Base-by-base conservation (phyloP, 441 rosid species). In the Flueggea neowawraea region DNA sequence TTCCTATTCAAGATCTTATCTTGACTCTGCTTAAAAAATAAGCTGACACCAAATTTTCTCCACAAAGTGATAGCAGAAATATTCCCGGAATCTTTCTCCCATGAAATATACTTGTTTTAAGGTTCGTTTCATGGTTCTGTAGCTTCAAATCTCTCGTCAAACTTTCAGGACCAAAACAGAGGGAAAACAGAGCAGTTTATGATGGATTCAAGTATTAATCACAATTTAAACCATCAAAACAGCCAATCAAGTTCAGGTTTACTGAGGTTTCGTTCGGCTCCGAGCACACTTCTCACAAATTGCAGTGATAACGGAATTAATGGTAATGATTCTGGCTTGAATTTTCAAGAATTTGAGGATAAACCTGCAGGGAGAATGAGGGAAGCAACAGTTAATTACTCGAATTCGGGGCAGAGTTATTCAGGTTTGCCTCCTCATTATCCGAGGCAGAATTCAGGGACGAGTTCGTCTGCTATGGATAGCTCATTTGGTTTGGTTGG, bases 1-100 rank as follows among this genome's bases (percentile, higher is more conserved):
- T 90, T 88, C 84, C 52, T 69, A 79, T 73, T 71, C 77, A 93
- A 85, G 96, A 67, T 93, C 90, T 86, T 86, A 82, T 86, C 91
- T 69, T 61, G 12, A 41, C 69, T 70, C 78, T 80, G 92, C 92
- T 77, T 74, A 71, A 41, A 58, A 64, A 70, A 54, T 70, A 86
- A 75, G 86, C 88, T 69, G 73, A 65, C 61, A 59, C 14, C 11
- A 47, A 4, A 31, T 71, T 57, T 68, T 57, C 55, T 65, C 65
- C 58, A 59, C 75, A 81, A 68, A 76, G 76, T 65, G 85, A 78
- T 69, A 12, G 68, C 65, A 43, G 70, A 62, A 60, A 66, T 77
- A 73, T 85, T 75, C 76, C 59, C 49, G 13, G 77, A 75, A 65
- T 64, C 17, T 72, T 71, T 66, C 49, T 11, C 31, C 10, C n/a